These are phyloP conservation scores for Colletotrichum limetticola DNA, from an alignment of 2,329 filamentous ascomycete species.

Conservation along the genomic window DNA sequence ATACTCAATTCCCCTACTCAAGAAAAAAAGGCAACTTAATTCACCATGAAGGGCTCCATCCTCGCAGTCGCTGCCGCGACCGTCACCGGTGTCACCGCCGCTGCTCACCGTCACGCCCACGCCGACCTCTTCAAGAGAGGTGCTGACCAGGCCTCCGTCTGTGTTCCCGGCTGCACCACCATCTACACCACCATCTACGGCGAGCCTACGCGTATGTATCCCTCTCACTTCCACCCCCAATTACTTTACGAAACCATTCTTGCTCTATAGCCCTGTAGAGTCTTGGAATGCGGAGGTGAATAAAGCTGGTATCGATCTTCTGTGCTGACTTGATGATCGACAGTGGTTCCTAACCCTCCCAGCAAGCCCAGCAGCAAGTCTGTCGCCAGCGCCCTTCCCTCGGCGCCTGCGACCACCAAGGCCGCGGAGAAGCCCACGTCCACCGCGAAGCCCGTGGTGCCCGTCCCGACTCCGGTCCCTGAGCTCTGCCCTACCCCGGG, in stretches of 20 bases:
- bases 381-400: conserved; percentile 38
- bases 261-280: neutral
- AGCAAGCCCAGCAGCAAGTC: conserved; percentile 39
- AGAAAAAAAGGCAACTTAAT: conserved; percentile 43
- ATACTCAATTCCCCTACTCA: conserved; percentile 40
- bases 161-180: conserved; percentile 75
- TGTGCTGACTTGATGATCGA: conserved; percentile 6
- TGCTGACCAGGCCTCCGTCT: conserved; percentile 58
- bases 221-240: neutral
- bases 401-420: conserved; percentile 40
- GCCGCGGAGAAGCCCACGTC: conserved; percentile 44
- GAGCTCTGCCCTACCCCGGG: conserved; percentile 73
- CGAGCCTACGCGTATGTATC: conserved; percentile 69
- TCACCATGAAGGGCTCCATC: conserved; percentile 80
- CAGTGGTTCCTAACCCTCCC: conserved; percentile 54
- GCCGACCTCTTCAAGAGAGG: conserved; percentile 66
- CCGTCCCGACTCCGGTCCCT: conserved; percentile 63
- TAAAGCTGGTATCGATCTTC: neutral
- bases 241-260: too few relatives aligned
- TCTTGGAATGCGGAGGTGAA: neutral
- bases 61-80: conserved; percentile 73
- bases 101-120: conserved; percentile 72
- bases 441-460: conserved; percentile 54
- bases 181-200: conserved; percentile 79
- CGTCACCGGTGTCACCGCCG: conserved; percentile 65